Evolutionary conservation across 1,284 basidiomycete genomes (phyloP), one percentile per base, ranked within the genome.

Genomic region (Pseudozyma sp.): DNA sequence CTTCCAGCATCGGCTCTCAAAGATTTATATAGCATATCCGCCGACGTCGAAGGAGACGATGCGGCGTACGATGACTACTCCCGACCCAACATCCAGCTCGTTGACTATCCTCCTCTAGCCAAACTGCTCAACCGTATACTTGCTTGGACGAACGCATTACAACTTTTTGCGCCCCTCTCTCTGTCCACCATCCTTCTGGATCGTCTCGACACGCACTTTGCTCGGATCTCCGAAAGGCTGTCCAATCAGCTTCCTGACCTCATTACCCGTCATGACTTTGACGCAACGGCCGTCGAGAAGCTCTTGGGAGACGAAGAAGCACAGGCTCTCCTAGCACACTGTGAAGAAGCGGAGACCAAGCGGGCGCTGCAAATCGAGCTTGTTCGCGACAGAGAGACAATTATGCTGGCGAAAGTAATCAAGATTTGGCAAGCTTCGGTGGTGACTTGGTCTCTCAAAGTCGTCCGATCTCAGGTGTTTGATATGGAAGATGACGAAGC

Each of bases 91-190:
- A 60, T 59, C 11, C 63, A 70, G 56, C 54, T 73, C 0, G 52
- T 66, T 16, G 45, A 68, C 47, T 73, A 63, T 31, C 71, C 71
- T 10, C 52, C 58, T 1, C 35, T 77, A 10, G 65, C 54, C 0
- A 53, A 59, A 36, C 53, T 70, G 35, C 48, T 77, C 38, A 77
- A 77, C 25, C 50, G 60, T 1, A 42, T 74, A 0, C 18, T 74
- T 35, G 56, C 43, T 7, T 63, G 56, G 58, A 48, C 68, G 13
- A 70, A 74, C 12, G 75, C 67, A 11, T 35, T 74, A 4, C 55
- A 61, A 11, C 14, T 53, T 0, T 77, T 74, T 38, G 64, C 71
- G 12, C 70, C 72, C 4, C 16, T 38, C 14, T 49, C 40, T 0
- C 44, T 73, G 0, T 35, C 52, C 3, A 1, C 5, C 0, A 6